phyloP scores from a whole-genome alignment of 345 rosid species.

The Triadica sebifera region DNA sequence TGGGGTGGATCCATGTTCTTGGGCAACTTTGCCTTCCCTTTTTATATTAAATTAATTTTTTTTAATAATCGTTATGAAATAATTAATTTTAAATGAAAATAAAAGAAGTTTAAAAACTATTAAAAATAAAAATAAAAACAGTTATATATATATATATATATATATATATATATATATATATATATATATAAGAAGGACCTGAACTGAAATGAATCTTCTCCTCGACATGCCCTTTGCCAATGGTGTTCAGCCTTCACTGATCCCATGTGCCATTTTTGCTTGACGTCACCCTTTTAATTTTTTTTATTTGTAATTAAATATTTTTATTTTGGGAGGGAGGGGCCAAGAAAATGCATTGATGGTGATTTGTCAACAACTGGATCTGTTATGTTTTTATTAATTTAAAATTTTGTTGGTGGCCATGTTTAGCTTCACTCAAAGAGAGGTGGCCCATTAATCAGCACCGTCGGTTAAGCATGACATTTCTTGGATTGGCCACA shows the following conservation, averaged over 20 bases:
- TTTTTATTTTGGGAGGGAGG: no score
- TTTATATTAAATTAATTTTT: not conserved
- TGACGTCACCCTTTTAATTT: not conserved
- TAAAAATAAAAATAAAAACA: no score
- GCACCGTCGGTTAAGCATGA: slow-evolving; percentile 5
- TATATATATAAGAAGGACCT: no score
- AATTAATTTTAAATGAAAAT: no score
- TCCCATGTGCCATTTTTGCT: slow-evolving; percentile 13
- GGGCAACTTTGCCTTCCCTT: not conserved
- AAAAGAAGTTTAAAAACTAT: no score
- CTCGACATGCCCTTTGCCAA: slow-evolving; percentile 5
- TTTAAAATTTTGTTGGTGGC: slow-evolving; percentile 5
- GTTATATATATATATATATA: no score
- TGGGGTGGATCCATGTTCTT: slow-evolving; percentile 56
- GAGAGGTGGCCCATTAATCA: no score
- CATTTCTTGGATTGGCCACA: slow-evolving; percentile 7
- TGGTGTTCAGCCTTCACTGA: not conserved
- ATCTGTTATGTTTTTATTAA: slow-evolving; percentile 10
- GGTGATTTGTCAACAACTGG: slow-evolving; percentile 20
- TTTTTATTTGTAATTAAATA: not conserved
- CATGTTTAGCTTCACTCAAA: not conserved
- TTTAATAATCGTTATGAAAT: no score
- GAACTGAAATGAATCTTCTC: not conserved
- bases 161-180: no score
- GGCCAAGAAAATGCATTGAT: slow-evolving; percentile 15